Base-by-base conservation (phyloP, 2,329 filamentous ascomycete species). In the Raffaelea arxii region DNA sequence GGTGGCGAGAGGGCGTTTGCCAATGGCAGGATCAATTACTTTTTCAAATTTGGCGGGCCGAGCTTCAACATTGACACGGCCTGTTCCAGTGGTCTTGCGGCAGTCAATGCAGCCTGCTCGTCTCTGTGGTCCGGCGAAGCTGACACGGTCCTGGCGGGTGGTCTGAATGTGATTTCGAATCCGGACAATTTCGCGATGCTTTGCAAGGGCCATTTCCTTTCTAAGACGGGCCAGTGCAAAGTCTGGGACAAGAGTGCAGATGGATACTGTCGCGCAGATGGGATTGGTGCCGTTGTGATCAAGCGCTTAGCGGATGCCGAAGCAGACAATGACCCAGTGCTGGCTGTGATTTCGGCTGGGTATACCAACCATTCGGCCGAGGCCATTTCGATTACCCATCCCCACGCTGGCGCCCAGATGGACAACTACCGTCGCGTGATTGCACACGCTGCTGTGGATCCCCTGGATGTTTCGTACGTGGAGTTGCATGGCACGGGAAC, bases 401-500 rank as follows among this genome's bases (percentile, higher is more conserved):
- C 88, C 2, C 86, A 92, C 61, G 84, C 79, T 4, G 82, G 78
- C 14, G 83, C 84, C 0, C 88, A 94, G 62, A 78, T 84, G 12
- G 70, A 75, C 41, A 67, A 91, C 10, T 91, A 84, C 56, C 75
- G 77, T 47, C 71, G 77, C 36, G 80, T 92, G 23, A 70, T 92
- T 1, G 75, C 82, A 41, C 77, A 85, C 38, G 82, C 85, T 37
- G 82, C 82, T 49, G 74, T 92, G 22, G 81, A 90, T 56, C 83
- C 86, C 2, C 74, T 80, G 43, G 84, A 90, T 51, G 75, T 94
- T 42, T 80, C 80, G 62, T 94, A 91, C 58, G 81, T 94, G 9
- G 88, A 94, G 64, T 88, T 92, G 81, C 87, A 94, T 61, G 88
- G 86, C 16, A 94, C 88, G 3, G 88, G 88, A 25, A 94, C 86